These are phyloP conservation scores for Angomonas desouzai DNA, from an alignment of 208 protist genomes.

Conservation along the genomic window DNA sequence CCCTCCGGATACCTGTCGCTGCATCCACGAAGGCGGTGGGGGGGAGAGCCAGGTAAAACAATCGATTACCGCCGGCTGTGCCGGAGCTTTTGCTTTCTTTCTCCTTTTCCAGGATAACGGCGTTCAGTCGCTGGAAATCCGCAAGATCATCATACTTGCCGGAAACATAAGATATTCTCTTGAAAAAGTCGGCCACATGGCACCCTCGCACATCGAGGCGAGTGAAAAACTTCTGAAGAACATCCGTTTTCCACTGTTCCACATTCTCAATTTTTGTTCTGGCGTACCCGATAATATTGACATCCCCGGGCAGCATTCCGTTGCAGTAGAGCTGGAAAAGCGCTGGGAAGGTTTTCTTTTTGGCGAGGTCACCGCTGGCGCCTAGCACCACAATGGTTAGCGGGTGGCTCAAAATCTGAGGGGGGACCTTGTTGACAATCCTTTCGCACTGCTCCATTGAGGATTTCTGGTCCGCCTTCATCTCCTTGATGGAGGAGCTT, in stretches of 20 bases:
- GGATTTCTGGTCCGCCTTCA: constrained; percentile 18
- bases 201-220: constrained; percentile 36
- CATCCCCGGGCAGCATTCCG: constrained; percentile 60
- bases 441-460: constrained; percentile 23
- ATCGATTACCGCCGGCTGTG: constrained; percentile 58
- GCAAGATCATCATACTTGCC: constrained; percentile 73
- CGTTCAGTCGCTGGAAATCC: constrained; percentile 71
- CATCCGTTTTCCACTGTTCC: constrained; percentile 62
- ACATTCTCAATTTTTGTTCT: constrained; percentile 71
- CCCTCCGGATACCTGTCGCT: constrained; percentile 45
- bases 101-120: constrained; percentile 49
- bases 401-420: constrained; percentile 42
- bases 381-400: constrained; percentile 88
- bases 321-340: constrained; percentile 87
- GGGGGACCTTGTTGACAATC: constrained; percentile 46
- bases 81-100: constrained; percentile 25
- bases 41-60: constrained; percentile 92
- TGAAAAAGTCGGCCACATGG: constrained; percentile 68
- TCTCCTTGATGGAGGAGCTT: constrained; percentile 22
- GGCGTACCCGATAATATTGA: constrained; percentile 88
- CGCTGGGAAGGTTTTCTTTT: constrained; percentile 92
- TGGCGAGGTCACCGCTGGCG: constrained; percentile 88
- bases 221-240: constrained; percentile 56
- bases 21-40: constrained; percentile 73
- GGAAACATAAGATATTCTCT: constrained; percentile 59